Percentiles rank a stretch among this genome's conserved stretches.
These are phyloP conservation scores for Torulaspora franciscae DNA, from an alignment of 805 yeast species.

Conservation along the genomic window DNA sequence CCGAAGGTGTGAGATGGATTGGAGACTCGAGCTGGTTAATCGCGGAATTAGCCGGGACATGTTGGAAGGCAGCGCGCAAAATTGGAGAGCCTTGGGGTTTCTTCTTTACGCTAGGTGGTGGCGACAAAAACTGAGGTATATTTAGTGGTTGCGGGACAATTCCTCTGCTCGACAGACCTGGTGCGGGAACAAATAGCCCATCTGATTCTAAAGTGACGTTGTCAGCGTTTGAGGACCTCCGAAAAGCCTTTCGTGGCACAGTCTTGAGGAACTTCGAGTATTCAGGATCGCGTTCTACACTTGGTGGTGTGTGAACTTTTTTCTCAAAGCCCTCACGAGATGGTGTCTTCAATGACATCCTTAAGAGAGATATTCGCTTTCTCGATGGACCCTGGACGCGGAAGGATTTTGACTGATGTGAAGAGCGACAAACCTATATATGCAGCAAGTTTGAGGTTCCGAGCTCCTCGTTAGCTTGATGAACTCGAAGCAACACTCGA, in stretches of 20 bases:
- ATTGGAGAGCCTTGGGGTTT: neutral
- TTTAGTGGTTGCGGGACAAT: conserved; percentile 25
- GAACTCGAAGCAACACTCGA: neutral
- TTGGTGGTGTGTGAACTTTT: conserved; percentile 35
- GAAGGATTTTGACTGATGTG: neutral
- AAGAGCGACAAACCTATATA: neutral
- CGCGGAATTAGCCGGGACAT: neutral
- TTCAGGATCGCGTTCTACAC: conserved; percentile 20
- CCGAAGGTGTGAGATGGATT: conserved; percentile 9
- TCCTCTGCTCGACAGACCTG: conserved; percentile 16
- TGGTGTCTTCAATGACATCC: conserved; percentile 9
- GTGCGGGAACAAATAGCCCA: conserved; percentile 10
- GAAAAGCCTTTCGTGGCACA: conserved; percentile 28
- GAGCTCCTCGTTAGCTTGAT: neutral
- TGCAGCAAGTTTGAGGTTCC: neutral
- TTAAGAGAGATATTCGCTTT: neutral
- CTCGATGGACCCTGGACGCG: neutral
- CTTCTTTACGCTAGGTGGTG: conserved; percentile 25
- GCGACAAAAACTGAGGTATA: conserved; percentile 21
- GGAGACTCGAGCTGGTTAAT: conserved; percentile 11
- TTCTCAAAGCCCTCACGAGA: conserved; percentile 11
- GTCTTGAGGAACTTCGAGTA: conserved; percentile 26
- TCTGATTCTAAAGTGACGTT: conserved; percentile 4
- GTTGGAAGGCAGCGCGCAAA: neutral
- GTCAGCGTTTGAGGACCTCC: conserved; percentile 18